Conservation (phyloP, 805 yeast genomes). For the Lachancea sp. region DNA sequence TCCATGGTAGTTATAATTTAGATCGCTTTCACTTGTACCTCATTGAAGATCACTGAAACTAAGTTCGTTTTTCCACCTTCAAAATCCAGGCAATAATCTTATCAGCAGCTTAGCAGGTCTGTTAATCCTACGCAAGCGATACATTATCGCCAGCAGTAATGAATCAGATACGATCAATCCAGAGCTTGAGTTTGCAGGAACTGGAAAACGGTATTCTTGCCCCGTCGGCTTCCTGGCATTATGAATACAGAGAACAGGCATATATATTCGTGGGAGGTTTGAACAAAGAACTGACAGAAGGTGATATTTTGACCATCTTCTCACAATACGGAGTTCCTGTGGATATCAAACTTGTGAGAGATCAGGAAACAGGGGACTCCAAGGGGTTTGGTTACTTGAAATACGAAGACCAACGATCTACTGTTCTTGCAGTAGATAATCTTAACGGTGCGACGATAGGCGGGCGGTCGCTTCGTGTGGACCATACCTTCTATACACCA, state of each 20-base stretch:
- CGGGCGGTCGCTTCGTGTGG: constrained; percentile 53
- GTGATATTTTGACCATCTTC: constrained; percentile 70
- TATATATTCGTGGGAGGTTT: constrained; percentile 74
- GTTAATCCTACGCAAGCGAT: no score
- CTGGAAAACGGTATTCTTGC: constrained; percentile 51
- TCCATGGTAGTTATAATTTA: background rate
- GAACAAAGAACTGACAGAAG: constrained; percentile 58
- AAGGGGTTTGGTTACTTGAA: constrained; percentile 76
- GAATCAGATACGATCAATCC: constrained; percentile 37
- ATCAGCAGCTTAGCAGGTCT: background rate
- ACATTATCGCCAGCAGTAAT: no score
- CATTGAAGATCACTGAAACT: background rate
- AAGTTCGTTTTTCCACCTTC: background rate
- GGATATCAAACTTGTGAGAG: constrained; percentile 62
- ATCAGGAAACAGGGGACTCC: constrained; percentile 56
- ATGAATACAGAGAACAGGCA: constrained; percentile 70
- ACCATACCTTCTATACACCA: constrained; percentile 61
- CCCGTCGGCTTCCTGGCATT: constrained; percentile 76
- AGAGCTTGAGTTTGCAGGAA: constrained; percentile 60
- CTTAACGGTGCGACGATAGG: constrained; percentile 59
- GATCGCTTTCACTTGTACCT: background rate
- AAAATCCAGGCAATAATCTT: no score
- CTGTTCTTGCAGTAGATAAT: constrained; percentile 83
- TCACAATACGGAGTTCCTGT: constrained; percentile 88
- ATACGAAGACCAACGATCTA: constrained; percentile 74